These are phyloP conservation scores for Monosporascus cannonballus DNA, from an alignment of 2,329 filamentous ascomycete genomes.

Conservation along the genomic window DNA sequence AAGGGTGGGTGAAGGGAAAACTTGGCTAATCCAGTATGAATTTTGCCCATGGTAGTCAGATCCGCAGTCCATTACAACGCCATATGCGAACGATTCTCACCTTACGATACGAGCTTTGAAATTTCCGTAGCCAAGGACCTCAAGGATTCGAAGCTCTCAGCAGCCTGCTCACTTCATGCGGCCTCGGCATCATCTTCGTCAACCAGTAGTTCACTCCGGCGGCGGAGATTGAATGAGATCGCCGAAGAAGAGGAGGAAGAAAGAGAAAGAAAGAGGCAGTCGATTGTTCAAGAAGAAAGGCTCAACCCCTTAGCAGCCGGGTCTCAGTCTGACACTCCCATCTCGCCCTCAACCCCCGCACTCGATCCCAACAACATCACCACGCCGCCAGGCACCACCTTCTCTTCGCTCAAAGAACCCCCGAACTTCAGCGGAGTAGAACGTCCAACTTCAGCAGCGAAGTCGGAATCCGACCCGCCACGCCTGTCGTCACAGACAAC, in stretches of 20 bases:
- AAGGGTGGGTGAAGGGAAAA: slow-evolving; percentile 60
- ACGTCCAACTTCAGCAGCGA: slow-evolving; percentile 38
- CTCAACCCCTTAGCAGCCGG: slow-evolving; percentile 20
- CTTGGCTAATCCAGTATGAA: slow-evolving; percentile 14
- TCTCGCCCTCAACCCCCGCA: slow-evolving; percentile 28
- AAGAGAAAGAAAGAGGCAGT: slow-evolving; percentile 53
- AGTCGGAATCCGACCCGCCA: slow-evolving; percentile 30
- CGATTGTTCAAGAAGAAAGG: slow-evolving; percentile 40
- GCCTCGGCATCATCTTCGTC: slow-evolving; percentile 82
- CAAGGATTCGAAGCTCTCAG: slow-evolving; percentile 79
- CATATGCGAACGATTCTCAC: slow-evolving; percentile 67
- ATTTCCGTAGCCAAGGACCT: slow-evolving; percentile 71
- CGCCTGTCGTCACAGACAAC: slow-evolving; percentile 48
- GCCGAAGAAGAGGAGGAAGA: slow-evolving; percentile 86
- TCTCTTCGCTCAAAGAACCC: slow-evolving; percentile 43
- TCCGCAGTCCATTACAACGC: slow-evolving; percentile 68
- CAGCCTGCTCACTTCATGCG: slow-evolving; percentile 83
- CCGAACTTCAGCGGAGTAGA: slow-evolving; percentile 45
- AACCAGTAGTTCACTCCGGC: slow-evolving; percentile 71
- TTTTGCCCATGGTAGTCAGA: slow-evolving; percentile 54
- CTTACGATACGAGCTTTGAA: slow-evolving; percentile 79
- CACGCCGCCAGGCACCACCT: slow-evolving; percentile 43
- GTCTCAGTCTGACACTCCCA: slow-evolving; percentile 14
- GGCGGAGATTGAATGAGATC: slow-evolving; percentile 80
- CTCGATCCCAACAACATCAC: slow-evolving; percentile 47